Base-by-base conservation (phyloP, 129 eudicot genomes). In the Flaveria robusta region DNA sequence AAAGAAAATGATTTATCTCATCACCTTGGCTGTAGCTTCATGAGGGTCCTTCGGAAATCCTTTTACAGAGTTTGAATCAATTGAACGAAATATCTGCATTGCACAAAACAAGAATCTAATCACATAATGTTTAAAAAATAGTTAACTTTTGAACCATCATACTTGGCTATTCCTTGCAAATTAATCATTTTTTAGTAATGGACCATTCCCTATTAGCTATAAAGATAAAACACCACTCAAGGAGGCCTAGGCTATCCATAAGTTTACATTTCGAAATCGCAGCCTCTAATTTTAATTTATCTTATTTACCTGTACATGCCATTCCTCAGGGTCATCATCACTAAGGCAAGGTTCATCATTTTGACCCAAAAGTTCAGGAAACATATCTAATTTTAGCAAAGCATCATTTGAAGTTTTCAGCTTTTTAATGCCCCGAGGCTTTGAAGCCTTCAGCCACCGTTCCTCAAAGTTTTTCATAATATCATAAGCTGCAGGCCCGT, bases 401-500 rank as follows among this genome's bases (percentile, higher is more conserved):
- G 91, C 85, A 83, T 91, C 97, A 64, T 68, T 80, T 9, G 91
- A 75, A 22, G 70, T 77, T 72, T 88, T 88, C 47, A 91, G 76
- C 68, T 91, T 91, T 71, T 86, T 86, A 42, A 91, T 84, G 24
- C 98, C 98, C 15, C 72, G 84, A 23, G 96, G 96, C 81, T 90
- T 92, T 77, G 98, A 74, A 74, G 98, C 98, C 83, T 83, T 90
- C 42, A 86, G 8, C 98, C 98, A 92, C 5, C 96, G 81, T 49
- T 92, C 98, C 81, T 90, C 92, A 77, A 92, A 92, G 84, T 92
- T 92, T 26, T 82, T 77, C 70, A 92, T 82, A 54, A 92, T 83
- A 82, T 92, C 98, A 78, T 92, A 92, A 24, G 98, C 98, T 76
- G 98, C 98, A 0, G 96, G 96, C 29, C 98, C 98, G 42, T 92